Conservation (phyloP, 805 yeast species). For the Candida cerambycidarum region DNA sequence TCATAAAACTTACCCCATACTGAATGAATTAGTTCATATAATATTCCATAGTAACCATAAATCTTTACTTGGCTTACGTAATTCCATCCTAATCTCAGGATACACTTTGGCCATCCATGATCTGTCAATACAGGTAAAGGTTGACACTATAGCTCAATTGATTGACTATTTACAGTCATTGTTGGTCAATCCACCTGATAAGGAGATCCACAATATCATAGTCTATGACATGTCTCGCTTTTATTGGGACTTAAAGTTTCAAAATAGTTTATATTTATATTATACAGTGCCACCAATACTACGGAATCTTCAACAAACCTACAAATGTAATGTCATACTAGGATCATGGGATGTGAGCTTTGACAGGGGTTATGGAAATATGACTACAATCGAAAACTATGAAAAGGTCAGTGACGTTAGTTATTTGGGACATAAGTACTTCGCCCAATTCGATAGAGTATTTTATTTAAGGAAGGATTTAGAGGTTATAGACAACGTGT, state of each 20-base stretch:
- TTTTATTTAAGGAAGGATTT: not conserved
- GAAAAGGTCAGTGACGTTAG: not conserved
- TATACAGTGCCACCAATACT: slow-evolving; percentile 1
- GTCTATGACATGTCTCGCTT: slow-evolving; percentile 33
- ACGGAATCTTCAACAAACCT: slow-evolving; percentile 16
- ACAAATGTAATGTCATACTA: slow-evolving; percentile 25
- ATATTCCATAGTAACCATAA: slow-evolving; percentile 9
- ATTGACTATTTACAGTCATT: not conserved
- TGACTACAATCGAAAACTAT: not conserved
- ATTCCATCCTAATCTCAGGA: not conserved
- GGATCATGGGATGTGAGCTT: slow-evolving; percentile 27
- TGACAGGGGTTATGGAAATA: slow-evolving; percentile 26
- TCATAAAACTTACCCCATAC: not conserved
- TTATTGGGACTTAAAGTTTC: slow-evolving; percentile 28
- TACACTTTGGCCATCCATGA: not conserved
- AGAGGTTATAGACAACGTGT: too few species aligned
- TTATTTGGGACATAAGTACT: slow-evolving; percentile 1
- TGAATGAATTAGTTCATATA: slow-evolving; percentile 13
- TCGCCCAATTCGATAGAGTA: slow-evolving; percentile 1
- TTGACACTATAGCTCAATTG: not conserved
- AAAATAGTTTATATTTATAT: not conserved
- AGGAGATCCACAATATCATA: slow-evolving; percentile 21
- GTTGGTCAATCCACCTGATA: not conserved
- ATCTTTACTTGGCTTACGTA: not conserved
- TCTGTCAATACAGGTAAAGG: not conserved